Percentiles rank a stretch among this genome's conserved stretches.
phyloP scores from a whole-genome alignment of 805 yeast species.

The Metschnikowia orientalis region DNA sequence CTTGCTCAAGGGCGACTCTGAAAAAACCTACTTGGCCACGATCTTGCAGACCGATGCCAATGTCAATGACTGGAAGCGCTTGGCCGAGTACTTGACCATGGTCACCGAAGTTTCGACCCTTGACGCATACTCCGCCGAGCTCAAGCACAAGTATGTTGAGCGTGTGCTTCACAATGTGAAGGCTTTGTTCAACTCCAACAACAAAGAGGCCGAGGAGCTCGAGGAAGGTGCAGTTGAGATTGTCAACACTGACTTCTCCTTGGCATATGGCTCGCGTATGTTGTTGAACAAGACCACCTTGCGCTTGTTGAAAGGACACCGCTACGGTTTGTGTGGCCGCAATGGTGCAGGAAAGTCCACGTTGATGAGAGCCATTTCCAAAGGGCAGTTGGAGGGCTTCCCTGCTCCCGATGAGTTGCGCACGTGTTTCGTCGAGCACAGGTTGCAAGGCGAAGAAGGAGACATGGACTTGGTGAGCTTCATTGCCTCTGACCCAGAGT shows the following conservation, averaged over 20 bases:
- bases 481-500: constrained; percentile 85
- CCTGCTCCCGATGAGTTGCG: constrained; percentile 82
- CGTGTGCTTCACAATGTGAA: constrained; percentile 46
- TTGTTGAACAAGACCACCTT: constrained; percentile 86
- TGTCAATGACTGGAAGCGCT: constrained; percentile 44
- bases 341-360: constrained; percentile 99
- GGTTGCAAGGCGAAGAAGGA: constrained; percentile 91
- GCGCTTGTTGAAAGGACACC: constrained; percentile 86
- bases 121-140: constrained; percentile 16
- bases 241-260: constrained; percentile 90
- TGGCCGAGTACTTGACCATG: constrained; percentile 50
- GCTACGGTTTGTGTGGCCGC: constrained; percentile 97
- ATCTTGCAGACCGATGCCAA: constrained; percentile 39
- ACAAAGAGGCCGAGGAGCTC: constrained; percentile 48
- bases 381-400: constrained; percentile 96
- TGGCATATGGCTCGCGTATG: constrained; percentile 98
- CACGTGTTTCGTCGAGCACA: constrained; percentile 97
- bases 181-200: constrained; percentile 45
- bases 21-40: constrained; percentile 44
- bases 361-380: constrained; percentile 92
- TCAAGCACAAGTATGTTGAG: constrained; percentile 36
- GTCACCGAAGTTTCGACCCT: constrained; percentile 14
- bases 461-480: constrained; percentile 84
- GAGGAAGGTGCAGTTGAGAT: constrained; percentile 82
- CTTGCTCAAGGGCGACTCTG: constrained; percentile 21